Conservation (phyloP, 257 asterid genomes). For the Ocimum tenuiflorum region DNA sequence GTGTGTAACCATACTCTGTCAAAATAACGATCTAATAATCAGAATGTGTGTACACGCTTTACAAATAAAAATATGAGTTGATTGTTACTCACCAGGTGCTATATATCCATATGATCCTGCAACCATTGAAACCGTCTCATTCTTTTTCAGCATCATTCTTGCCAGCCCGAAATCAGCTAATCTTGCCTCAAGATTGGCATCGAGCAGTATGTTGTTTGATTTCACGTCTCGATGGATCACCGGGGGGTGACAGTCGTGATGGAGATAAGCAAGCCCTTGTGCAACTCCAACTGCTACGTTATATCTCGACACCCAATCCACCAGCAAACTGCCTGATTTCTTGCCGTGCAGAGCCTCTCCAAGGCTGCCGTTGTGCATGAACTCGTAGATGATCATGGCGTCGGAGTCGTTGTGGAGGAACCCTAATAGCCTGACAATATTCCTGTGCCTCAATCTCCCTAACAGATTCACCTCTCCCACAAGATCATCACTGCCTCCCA, state of each 20-base stretch:
- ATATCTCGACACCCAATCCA: slow-evolving; percentile 45
- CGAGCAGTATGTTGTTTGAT: slow-evolving; percentile 45
- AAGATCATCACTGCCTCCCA: slow-evolving; percentile 47
- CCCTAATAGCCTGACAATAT: slow-evolving; percentile 46
- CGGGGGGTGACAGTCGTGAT: slow-evolving; percentile 52
- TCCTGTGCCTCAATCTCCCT: slow-evolving; percentile 48
- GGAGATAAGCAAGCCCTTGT: slow-evolving; percentile 53
- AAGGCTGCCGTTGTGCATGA: slow-evolving; percentile 48
- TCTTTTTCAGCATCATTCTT: slow-evolving; percentile 31
- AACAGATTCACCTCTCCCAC: slow-evolving; percentile 63
- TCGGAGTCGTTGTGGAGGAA: slow-evolving; percentile 36
- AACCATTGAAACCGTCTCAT: slow-evolving; percentile 42
- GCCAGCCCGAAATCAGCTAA: slow-evolving; percentile 67
- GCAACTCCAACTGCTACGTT: slow-evolving; percentile 55
- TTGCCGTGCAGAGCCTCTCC: slow-evolving; percentile 42
- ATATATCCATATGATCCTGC: slow-evolving; percentile 72
- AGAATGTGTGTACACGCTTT: not conserved
- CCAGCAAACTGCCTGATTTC: slow-evolving; percentile 14
- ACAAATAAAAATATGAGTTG: not conserved
- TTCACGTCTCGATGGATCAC: slow-evolving; percentile 54
- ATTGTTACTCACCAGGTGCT: slow-evolving; percentile 50
- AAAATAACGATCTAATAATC: not conserved
- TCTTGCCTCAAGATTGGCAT: slow-evolving; percentile 43
- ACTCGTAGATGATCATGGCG: slow-evolving; percentile 45
- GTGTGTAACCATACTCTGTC: slow-evolving; percentile 54